Evolutionary conservation across 257 asterid genomes (phyloP).

Genomic region (Solanum dulcamara): DNA sequence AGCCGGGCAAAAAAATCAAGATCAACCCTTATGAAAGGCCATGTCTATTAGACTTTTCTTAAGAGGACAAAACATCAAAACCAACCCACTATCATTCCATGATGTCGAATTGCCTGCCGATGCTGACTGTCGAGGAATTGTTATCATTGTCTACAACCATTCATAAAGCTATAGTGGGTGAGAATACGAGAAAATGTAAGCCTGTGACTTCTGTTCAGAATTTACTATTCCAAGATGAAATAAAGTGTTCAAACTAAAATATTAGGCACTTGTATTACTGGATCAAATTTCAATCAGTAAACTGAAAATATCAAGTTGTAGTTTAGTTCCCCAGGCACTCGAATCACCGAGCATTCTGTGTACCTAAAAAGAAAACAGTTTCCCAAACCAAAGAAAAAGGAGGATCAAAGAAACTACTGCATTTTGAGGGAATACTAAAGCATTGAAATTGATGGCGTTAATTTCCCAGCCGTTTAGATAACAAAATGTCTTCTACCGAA

Average conservation of each 20-base stretch:
- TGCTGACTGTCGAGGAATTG: not conserved
- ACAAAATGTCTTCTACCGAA: not conserved
- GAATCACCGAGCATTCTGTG: not conserved
- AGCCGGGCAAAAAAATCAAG: not conserved
- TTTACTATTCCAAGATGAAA: not conserved
- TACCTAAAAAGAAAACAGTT: not conserved
- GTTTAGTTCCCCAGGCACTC: not conserved
- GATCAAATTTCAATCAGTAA: not conserved
- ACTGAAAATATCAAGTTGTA: not conserved
- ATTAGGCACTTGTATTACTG: not conserved
- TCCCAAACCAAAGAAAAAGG: not conserved
- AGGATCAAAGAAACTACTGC: not conserved
- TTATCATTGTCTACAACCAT: not conserved
- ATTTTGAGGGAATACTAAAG: not conserved
- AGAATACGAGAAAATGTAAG: not conserved
- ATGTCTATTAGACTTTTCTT: not conserved
- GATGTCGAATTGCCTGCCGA: not conserved
- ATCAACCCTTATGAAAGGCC: not conserved
- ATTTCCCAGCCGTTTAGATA: not conserved
- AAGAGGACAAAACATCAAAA: not conserved
- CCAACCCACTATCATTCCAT: not conserved
- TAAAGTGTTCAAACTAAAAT: not conserved
- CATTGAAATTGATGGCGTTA: not conserved
- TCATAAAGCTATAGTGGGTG: not conserved
- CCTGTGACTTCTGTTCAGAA: not conserved